A percentile compares a stretch with the other conserved stretches of the same genome.
Evolutionary conservation across 73 alveolate species (phyloP).

Genomic region (Tetrahymena thermophila): DNA sequence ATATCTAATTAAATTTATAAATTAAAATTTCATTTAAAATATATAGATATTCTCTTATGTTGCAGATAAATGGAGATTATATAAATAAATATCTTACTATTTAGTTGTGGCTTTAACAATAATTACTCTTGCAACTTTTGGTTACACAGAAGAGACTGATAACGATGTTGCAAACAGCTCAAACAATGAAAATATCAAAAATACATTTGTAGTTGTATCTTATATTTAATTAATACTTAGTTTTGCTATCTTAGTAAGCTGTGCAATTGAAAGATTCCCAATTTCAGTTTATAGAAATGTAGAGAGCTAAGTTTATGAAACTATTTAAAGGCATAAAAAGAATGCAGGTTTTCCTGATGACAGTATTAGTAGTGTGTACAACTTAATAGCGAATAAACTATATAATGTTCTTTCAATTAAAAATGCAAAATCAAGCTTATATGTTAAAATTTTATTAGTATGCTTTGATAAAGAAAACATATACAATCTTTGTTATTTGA

Average conservation of each 20-base stretch:
- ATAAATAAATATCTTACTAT: not conserved
- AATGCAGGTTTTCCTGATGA: not conserved
- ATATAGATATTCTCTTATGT: not conserved
- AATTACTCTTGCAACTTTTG: not conserved
- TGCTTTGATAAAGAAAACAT: not conserved
- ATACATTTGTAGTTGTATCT: not conserved
- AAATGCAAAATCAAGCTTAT: not conserved
- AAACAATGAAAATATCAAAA: not conserved
- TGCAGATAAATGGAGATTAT: not conserved
- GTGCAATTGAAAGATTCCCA: not conserved
- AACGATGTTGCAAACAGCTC: not conserved
- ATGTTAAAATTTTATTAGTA: not conserved
- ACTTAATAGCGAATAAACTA: not conserved
- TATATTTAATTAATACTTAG: not conserved
- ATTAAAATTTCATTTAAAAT: too few species aligned
- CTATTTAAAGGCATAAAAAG: not conserved
- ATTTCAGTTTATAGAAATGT: not conserved
- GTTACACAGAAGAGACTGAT: not conserved
- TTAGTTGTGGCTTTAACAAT: not conserved
- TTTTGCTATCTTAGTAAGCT: not conserved
- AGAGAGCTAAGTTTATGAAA: not conserved
- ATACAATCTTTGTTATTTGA: not conserved
- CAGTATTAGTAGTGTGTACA: not conserved
- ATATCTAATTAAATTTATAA: too few species aligned
- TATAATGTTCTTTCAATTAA: not conserved